A percentile compares a stretch with the other conserved stretches of the same genome.
Evolutionary conservation across 352 stramenopile species (phyloP).

Genomic region (Globisporangium uncinulatum): DNA sequence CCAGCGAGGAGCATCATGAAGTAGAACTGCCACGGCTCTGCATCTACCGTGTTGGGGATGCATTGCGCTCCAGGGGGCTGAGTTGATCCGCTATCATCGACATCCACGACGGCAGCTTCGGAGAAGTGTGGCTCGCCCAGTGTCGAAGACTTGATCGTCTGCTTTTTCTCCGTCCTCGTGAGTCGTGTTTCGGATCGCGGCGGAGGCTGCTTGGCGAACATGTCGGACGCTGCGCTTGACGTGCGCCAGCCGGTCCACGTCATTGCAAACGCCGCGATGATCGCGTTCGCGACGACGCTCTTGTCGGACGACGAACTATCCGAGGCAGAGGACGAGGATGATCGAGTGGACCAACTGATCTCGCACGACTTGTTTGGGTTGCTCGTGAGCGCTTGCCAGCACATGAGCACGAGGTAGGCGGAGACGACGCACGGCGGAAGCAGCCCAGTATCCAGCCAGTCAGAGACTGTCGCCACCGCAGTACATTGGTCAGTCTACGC

Average conservation of each 20-base stretch:
- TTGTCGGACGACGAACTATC: constrained; percentile 17
- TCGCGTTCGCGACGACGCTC: constrained; percentile 41
- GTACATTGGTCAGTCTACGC: too few relatives aligned
- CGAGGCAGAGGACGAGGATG: neutral
- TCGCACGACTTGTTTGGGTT: constrained; percentile 48
- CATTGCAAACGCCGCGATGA: constrained; percentile 51
- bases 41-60: constrained; percentile 20
- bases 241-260: constrained; percentile 73
- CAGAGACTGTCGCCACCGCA: constrained; percentile 32
- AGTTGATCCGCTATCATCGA: neutral
- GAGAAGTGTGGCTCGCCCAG: constrained; percentile 8
- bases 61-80: neutral
- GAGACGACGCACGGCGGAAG: constrained; percentile 71
- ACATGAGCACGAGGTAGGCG: constrained; percentile 68
- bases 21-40: constrained; percentile 93
- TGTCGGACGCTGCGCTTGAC: constrained; percentile 40
- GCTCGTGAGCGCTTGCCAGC: constrained; percentile 65
- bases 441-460: constrained; percentile 66
- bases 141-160: neutral
- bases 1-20: constrained; percentile 87
- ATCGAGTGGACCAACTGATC: constrained; percentile 1
- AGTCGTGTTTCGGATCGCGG: neutral
- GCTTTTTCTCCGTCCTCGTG: neutral
- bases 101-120: constrained; percentile 43
- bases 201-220: constrained; percentile 45